phyloP scores from a whole-genome alignment of 352 stramenopile genomes.

The Pythium phragmitis region DNA sequence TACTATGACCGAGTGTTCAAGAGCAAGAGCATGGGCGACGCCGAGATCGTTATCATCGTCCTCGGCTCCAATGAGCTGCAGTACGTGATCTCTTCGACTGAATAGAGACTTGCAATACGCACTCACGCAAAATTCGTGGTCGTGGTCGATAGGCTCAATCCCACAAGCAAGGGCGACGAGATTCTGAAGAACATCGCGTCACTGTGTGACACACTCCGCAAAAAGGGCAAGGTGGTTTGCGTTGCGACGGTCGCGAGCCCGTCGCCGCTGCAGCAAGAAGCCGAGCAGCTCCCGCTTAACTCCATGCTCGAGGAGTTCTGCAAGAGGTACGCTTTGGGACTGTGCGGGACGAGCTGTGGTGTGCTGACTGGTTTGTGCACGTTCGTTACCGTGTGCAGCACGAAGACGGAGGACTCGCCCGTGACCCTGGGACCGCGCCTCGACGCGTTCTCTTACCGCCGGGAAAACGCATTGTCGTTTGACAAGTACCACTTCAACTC shows the following conservation, averaged over 20 bases:
- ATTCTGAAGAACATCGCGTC: slow-evolving; percentile 64
- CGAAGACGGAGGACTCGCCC: slow-evolving; percentile 54
- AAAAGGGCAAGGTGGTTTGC: slow-evolving; percentile 82
- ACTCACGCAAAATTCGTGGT: neutral
- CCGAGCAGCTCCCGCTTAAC: slow-evolving; percentile 48
- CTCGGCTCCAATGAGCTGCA: slow-evolving; percentile 69
- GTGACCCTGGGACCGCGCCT: slow-evolving; percentile 75
- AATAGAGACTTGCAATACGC: neutral
- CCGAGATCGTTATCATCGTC: slow-evolving; percentile 77
- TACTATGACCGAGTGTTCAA: slow-evolving; percentile 74
- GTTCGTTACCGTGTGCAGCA: slow-evolving; percentile 33
- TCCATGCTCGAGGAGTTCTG: slow-evolving; percentile 71
- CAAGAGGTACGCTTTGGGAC: slow-evolving; percentile 44
- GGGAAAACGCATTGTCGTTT: slow-evolving; percentile 52
- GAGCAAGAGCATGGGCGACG: slow-evolving; percentile 48
- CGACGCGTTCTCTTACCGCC: slow-evolving; percentile 70
- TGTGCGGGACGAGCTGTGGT: neutral
- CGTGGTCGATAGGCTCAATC: slow-evolving; percentile 28
- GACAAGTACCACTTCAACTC: slow-evolving; percentile 85
- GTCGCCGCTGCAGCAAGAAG: slow-evolving; percentile 36
- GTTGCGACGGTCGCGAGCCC: slow-evolving; percentile 58
- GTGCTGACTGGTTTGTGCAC: neutral
- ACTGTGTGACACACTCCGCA: slow-evolving; percentile 76
- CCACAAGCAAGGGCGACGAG: slow-evolving; percentile 26
- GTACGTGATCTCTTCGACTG: slow-evolving; percentile 27